Percentiles rank a stretch among this genome's conserved stretches.
Conservation (phyloP, 768 basidiomycete species). For the Pulveroboletus sp. region DNA sequence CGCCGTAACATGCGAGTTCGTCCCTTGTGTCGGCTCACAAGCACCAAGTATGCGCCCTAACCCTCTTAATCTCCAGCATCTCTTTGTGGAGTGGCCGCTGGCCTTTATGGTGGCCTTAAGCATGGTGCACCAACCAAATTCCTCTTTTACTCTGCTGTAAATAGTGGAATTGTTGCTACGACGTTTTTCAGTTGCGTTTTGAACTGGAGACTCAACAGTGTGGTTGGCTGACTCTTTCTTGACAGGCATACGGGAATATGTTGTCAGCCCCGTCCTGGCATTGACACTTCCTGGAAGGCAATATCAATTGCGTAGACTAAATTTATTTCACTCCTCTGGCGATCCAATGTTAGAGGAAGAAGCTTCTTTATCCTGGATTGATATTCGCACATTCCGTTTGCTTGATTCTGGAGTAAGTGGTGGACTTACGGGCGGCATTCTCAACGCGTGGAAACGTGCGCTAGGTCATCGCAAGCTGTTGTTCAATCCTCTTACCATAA, state of each 20-base stretch:
- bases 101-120: conserved; percentile 43
- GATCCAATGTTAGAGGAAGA: conserved; percentile 13
- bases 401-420: conserved; percentile 76
- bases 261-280: conserved; percentile 60
- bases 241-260: conserved; percentile 70
- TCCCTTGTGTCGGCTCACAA: conserved; percentile 25
- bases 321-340: conserved; percentile 20
- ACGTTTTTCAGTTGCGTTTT: conserved; percentile 70
- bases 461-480: background rate
- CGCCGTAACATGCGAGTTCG: conserved; percentile 76
- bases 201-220: background rate
- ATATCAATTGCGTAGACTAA: conserved; percentile 40
- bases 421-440: conserved; percentile 55
- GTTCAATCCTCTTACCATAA: conserved; percentile 4
- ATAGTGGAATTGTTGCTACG: conserved; percentile 65
- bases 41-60: conserved; percentile 19
- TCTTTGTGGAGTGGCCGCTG: conserved; percentile 44
- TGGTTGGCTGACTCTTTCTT: background rate
- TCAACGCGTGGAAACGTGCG: conserved; percentile 56
- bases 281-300: conserved; percentile 41
- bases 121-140: conserved; percentile 45
- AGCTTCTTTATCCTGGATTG: conserved; percentile 38
- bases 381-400: conserved; percentile 55
- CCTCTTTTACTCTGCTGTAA: conserved; percentile 59
- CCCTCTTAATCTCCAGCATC: conserved; percentile 43